A percentile compares a stretch with the other conserved stretches of the same genome.
These are phyloP conservation scores for Aureobasidium sp. DNA, from an alignment of 2,329 filamentous ascomycete genomes.

Conservation along the genomic window DNA sequence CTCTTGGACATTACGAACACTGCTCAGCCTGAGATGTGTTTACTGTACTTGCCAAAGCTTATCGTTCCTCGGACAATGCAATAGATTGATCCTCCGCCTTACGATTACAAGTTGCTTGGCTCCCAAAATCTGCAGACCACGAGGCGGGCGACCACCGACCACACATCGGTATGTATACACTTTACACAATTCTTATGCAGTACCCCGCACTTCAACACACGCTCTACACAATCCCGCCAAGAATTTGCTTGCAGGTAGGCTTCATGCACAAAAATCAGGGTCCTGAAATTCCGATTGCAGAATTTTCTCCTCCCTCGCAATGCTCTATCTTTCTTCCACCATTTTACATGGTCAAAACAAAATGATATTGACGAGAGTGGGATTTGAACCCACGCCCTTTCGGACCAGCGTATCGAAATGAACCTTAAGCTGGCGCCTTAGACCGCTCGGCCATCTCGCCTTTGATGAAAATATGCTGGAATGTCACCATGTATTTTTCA, in stretches of 20 bases:
- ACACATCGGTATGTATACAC: neutral
- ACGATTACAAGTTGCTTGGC: neutral
- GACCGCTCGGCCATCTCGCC: constrained; percentile 15
- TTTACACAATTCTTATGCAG: neutral
- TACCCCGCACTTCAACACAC: neutral
- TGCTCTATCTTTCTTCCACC: too few relatives aligned
- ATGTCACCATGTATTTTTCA: neutral
- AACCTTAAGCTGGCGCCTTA: constrained; percentile 15
- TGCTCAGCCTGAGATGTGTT: neutral
- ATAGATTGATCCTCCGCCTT: neutral
- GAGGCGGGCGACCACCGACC: neutral
- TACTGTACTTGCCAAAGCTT: neutral
- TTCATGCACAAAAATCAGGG: neutral
- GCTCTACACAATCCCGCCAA: neutral
- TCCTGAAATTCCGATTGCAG: neutral
- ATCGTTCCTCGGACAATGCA: neutral
- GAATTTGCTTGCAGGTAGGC: neutral
- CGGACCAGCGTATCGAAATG: constrained; percentile 1
- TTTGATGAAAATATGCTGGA: neutral
- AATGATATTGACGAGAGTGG: constrained; percentile 10
- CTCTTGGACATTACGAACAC: neutral
- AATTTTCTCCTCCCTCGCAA: neutral
- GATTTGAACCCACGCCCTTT: constrained; percentile 14
- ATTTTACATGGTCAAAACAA: neutral
- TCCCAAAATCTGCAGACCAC: neutral